Conservation (phyloP, 1,139 yeast genomes). For the Citeromyces siamensis region DNA sequence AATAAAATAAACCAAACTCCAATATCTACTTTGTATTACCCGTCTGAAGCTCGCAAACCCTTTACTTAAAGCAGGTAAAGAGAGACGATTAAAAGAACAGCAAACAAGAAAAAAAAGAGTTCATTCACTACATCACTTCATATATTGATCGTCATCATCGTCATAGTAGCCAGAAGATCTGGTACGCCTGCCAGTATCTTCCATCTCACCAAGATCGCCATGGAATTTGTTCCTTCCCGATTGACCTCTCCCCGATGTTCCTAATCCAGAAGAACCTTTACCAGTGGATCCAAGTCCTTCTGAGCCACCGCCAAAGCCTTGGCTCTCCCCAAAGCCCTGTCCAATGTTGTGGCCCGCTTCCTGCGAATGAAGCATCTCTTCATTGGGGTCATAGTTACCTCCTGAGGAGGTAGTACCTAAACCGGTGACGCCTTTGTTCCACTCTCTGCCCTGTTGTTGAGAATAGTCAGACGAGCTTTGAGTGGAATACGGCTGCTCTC, state of each 20-base stretch:
- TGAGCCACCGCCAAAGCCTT: neutral
- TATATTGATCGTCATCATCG: neutral
- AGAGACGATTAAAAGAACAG: no score
- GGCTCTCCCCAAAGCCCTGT: neutral
- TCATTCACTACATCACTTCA: constrained; percentile 2
- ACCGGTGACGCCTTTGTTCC: neutral
- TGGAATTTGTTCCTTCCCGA: no score
- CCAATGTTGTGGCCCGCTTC: constrained; percentile 2
- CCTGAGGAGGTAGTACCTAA: neutral
- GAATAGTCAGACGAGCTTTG: neutral
- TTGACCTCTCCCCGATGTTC: neutral
- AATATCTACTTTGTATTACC: no score
- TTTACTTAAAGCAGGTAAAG: no score
- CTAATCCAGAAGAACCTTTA: neutral
- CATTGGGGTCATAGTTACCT: neutral
- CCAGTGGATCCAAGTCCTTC: neutral
- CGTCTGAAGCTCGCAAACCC: no score
- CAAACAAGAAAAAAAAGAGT: neutral
- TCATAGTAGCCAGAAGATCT: constrained; percentile 2
- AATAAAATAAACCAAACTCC: no score
- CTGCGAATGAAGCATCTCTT: neutral
- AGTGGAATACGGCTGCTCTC: constrained; percentile 1
- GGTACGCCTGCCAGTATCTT: neutral
- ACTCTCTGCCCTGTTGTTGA: no score
- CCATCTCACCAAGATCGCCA: neutral